Evolutionary conservation across 2,329 filamentous ascomycete species (phyloP), one percentile per base, ranked within the genome.

Genomic region (Colletotrichum endophyticum): DNA sequence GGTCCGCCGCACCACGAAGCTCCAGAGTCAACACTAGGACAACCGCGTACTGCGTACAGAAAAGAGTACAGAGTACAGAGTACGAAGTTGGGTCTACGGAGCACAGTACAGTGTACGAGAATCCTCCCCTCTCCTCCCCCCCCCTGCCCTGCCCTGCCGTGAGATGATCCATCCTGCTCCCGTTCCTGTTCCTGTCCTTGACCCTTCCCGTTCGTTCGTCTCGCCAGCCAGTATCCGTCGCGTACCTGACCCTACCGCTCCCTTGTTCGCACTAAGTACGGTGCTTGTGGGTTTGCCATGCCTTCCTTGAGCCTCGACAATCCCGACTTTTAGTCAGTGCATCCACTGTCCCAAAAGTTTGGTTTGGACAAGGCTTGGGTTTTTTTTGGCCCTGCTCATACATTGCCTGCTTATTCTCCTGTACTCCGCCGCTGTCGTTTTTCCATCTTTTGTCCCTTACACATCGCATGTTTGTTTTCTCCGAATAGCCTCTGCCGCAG

Each of bases 281-380:
- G 44, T 39, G 34, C 74, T 25, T 28, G 74, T 76, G 74, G 74
- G 70, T 76, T 76, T 76, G 49, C 74, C 74, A 75, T 77, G 75
- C 62, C 66, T 67, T 75, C 72, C 66, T 67, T 64, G 75, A 77
- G 72, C 72, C 72, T 77, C 72, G 67, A 62, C 39, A 68, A 67
- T 77, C 72, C 75, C 67, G 72, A 63, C 75, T 71, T 70, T 76
- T 75, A 77, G 75, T 77, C 75, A 75, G 66, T 75, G 72, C 72
- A 77, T 75, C 75, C 72, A 77, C 72, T 44, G 67, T 70, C 72
- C 66, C 72, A 75, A 75, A 68, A 74, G 74, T 61, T 28, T 74
- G 74, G 74, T 74, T 64, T 77, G 71, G 59, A 59, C 59, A 62
- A 62, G 59, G 30, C 59, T 62, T 62, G n/a, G 59, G 16, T 32